These are phyloP conservation scores for Talaromyces adpressus DNA, from an alignment of 495 filamentous ascomycete genomes.

Conservation along the genomic window DNA sequence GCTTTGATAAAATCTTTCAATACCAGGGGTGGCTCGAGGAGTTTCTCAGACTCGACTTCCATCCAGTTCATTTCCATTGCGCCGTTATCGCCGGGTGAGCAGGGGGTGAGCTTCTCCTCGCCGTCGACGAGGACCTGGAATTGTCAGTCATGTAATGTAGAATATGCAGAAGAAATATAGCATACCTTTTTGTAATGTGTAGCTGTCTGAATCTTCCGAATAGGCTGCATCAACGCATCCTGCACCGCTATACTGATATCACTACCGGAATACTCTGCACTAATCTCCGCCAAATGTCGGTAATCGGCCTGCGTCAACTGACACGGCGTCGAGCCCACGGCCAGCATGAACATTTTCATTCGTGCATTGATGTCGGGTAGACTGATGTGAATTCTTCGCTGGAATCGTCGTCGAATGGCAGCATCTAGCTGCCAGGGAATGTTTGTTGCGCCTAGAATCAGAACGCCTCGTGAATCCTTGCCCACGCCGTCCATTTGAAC, in stretches of 20 bases:
- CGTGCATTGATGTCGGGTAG: slow-evolving; percentile 82
- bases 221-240: slow-evolving; percentile 95
- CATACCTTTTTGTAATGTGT: slow-evolving; percentile 94
- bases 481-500: slow-evolving; percentile 99
- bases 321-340: slow-evolving; percentile 85
- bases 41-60: slow-evolving; percentile 67
- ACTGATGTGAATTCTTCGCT: slow-evolving; percentile 90
- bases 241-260: slow-evolving; percentile 97
- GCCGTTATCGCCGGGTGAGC: slow-evolving; percentile 80
- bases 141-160: background rate
- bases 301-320: slow-evolving; percentile 74
- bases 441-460: slow-evolving; percentile 95
- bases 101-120: slow-evolving; percentile 77
- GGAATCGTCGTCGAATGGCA: slow-evolving; percentile 95
- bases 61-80: slow-evolving; percentile 94
- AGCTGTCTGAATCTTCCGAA: slow-evolving; percentile 94
- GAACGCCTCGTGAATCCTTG: slow-evolving; percentile 83
- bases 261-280: slow-evolving; percentile 84
- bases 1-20: slow-evolving; percentile 94
- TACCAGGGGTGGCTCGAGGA: slow-evolving; percentile 78
- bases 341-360: slow-evolving; percentile 95
- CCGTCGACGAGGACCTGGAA: slow-evolving; percentile 65
- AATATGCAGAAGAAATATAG: background rate
- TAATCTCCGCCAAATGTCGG: slow-evolving; percentile 66
- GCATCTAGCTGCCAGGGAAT: slow-evolving; percentile 99